phyloP scores from a whole-genome alignment of 257 asterid genomes.

The Ilex aquifolium region DNA sequence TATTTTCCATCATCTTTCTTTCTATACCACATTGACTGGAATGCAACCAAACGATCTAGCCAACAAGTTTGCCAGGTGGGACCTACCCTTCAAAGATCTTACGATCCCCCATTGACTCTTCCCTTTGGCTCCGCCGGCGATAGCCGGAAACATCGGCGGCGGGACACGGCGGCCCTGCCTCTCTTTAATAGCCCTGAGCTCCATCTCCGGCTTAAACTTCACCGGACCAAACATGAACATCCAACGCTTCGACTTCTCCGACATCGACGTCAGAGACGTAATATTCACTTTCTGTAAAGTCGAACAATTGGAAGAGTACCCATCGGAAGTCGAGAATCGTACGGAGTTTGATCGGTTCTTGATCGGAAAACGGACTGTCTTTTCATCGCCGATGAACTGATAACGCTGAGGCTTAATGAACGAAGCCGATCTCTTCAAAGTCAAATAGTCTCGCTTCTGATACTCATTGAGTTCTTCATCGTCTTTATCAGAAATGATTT shows the following conservation, averaged over 20 bases:
- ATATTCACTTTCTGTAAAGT: constrained; percentile 46
- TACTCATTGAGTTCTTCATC: constrained; percentile 10
- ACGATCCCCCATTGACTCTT: constrained; percentile 4
- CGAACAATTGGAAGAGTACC: background rate
- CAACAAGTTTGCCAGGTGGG: constrained; percentile 28
- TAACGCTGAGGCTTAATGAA: background rate
- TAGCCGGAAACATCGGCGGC: background rate
- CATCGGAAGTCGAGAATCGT: no score
- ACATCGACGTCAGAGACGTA: constrained; percentile 62
- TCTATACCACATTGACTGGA: no score
- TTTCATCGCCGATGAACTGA: background rate
- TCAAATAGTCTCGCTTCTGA: constrained; percentile 30
- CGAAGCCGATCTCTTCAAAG: constrained; percentile 18
- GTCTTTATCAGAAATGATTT: constrained; percentile 13
- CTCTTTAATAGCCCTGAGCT: constrained; percentile 50
- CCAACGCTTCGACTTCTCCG: constrained; percentile 49
- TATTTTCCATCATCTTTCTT: no score
- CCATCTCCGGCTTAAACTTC: constrained; percentile 82
- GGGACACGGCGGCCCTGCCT: constrained; percentile 32
- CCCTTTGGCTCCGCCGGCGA: constrained; percentile 1
- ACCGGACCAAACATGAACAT: constrained; percentile 80
- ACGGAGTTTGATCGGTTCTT: no score
- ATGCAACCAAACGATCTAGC: constrained; percentile 32
- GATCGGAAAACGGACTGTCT: no score
- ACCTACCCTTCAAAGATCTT: background rate